Evolutionary conservation across 1,139 yeast genomes (phyloP), one percentile per base, ranked within the genome.

Genomic region (Sugiyamaella novakii): DNA sequence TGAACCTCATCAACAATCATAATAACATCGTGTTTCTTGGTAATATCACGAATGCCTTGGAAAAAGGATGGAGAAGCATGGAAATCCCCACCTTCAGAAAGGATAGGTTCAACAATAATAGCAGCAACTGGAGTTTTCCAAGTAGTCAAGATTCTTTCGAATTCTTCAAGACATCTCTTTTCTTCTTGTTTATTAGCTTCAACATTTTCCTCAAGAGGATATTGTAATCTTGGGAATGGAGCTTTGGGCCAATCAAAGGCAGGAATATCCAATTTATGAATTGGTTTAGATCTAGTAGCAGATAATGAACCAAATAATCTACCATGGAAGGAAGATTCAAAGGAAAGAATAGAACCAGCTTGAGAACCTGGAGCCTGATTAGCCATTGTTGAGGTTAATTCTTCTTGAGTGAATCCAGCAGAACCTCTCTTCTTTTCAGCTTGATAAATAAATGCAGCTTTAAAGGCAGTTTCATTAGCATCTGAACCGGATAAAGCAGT

Each of bases 181-280:
- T 85, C 94, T 69, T 85, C 92, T 41, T 71, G 69, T 46, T 70
- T 70, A 73, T 85, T 85, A 59, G 67, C 79, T 39, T 72, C 79
- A 43, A 61, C 77, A 63, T 79, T 65, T 53, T 75, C 71, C 51
- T 77, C 84, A 59, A 84, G 75, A 52, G 94, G 95, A 66, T 86
- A 86, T 69, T 81, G 73, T 70, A 84, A 80, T 42, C 77, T 63
- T 52, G 95, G 95, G 75, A 82, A 86, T 58, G 84, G 81, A 39
- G 94, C 92, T 68, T 83, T 84, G 64, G 95, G 95, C 95, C 95
- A 85, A 60, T 84, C 79, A 73, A 85, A 85, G 12, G 89, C 79
- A 53, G 95, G 95, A 67, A 85, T 79, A 65, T 85, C 95, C 68
- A 85, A 77, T 73, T 85, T 85, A 74, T 86, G 94, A 59, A 85